phyloP scores from a whole-genome alignment of 1,284 basidiomycete species.

The Trametes polyzona region DNA sequence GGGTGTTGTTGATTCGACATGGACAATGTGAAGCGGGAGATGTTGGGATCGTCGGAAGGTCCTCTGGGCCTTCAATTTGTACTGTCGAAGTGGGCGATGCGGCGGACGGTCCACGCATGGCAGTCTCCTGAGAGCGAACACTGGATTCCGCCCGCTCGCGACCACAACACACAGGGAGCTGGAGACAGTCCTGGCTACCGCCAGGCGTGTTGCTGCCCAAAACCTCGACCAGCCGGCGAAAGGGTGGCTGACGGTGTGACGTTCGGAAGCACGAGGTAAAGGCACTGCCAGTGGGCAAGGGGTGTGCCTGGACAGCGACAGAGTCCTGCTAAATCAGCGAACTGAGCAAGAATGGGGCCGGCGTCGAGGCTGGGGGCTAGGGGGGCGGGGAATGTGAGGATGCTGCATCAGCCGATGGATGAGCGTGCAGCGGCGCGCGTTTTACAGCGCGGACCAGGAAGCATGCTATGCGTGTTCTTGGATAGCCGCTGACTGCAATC shows the following conservation, averaged over 20 bases:
- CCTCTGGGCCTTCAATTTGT: constrained; percentile 37
- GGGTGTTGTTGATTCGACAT: constrained; percentile 38
- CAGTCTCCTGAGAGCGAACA: constrained; percentile 11
- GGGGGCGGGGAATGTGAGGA: constrained; percentile 14
- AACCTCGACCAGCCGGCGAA: constrained; percentile 12
- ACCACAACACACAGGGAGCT: constrained; percentile 18
- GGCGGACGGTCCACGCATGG: constrained; percentile 20
- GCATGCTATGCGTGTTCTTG: constrained; percentile 13
- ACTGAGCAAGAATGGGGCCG: constrained; percentile 19
- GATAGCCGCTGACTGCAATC: constrained; percentile 15
- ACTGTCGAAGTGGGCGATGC: constrained; percentile 20
- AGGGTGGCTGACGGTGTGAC: constrained; percentile 12
- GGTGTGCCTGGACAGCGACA: constrained; percentile 16
- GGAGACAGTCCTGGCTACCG: constrained; percentile 13
- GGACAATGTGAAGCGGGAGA: constrained; percentile 36
- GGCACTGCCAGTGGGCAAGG: constrained; percentile 26
- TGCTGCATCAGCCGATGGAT: constrained; percentile 16
- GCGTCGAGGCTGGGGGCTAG: constrained; percentile 20
- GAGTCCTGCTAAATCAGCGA: constrained; percentile 18
- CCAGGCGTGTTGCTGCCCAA: constrained; percentile 16
- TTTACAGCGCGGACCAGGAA: constrained; percentile 20
- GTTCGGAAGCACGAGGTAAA: constrained; percentile 23
- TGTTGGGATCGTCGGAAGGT: constrained; percentile 36
- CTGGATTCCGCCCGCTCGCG: constrained; percentile 14
- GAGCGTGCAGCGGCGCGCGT: constrained; percentile 20